Evolutionary conservation across 2,329 filamentous ascomycete genomes (phyloP).

Genomic region (Aspergillus ruber): DNA sequence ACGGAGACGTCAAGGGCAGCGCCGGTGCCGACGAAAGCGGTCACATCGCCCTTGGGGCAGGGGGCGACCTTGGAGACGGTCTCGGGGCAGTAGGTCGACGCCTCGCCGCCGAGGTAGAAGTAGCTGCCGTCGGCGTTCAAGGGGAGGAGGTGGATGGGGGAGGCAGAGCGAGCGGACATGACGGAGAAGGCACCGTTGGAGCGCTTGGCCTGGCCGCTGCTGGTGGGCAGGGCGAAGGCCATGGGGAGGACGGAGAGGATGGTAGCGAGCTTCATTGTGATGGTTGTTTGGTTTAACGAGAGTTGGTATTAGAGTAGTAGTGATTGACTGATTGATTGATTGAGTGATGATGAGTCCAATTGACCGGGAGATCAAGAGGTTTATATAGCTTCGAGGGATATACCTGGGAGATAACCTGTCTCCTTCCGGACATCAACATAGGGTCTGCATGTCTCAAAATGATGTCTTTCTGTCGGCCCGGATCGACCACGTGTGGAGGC

Average conservation of each 20-base stretch:
- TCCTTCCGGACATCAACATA: no score
- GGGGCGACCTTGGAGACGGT: conserved; percentile 3
- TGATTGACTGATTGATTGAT: no score
- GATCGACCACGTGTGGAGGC: no score
- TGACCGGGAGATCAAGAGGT: no score
- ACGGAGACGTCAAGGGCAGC: conserved; percentile 40
- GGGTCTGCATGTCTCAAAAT: no score
- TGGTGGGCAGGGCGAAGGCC: not conserved
- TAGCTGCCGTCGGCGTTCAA: conserved; percentile 44
- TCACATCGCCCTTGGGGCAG: conserved; percentile 45
- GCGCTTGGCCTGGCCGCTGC: not conserved
- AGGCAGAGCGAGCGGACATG: conserved; percentile 41
- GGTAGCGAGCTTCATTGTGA: conserved; percentile 3
- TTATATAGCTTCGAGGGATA: no score
- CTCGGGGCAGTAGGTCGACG: conserved; percentile 47
- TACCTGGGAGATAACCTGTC: no score
- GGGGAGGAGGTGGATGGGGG: conserved; percentile 43
- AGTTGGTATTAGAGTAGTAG: no score
- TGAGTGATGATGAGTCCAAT: no score
- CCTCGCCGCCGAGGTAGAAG: conserved; percentile 46
- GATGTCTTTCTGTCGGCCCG: no score
- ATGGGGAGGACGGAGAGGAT: conserved; percentile 1
- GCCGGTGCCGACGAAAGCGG: conserved; percentile 12
- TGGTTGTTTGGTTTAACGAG: not conserved
- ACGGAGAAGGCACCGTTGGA: conserved; percentile 34